Evolutionary conservation across 768 basidiomycete genomes (phyloP).

Genomic region (Fistulinella prunicolor): DNA sequence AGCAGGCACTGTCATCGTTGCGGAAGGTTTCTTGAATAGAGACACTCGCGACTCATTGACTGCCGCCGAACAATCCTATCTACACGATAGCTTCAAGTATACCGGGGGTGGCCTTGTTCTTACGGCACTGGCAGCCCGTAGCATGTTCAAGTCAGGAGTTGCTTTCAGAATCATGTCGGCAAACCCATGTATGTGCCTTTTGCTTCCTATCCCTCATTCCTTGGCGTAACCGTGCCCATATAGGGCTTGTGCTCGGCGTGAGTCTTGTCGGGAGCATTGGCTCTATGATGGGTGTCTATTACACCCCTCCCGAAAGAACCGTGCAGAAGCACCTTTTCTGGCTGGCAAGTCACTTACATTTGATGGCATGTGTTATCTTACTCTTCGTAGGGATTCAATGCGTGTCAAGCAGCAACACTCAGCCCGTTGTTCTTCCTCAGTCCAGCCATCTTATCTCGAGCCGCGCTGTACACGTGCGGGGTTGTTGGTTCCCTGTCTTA

Average conservation of each 20-base stretch:
- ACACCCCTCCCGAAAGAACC: conserved; percentile 74
- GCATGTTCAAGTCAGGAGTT: conserved; percentile 66
- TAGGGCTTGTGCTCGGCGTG: conserved; percentile 79
- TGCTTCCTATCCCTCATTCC: neutral
- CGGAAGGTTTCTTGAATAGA: conserved; percentile 68
- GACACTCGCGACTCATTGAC: conserved; percentile 72
- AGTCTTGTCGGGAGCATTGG: conserved; percentile 79
- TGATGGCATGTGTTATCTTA: neutral
- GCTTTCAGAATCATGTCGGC: conserved; percentile 76
- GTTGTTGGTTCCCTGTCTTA: conserved; percentile 85
- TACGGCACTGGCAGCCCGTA: conserved; percentile 77
- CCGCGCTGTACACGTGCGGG: conserved; percentile 84
- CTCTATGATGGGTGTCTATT: conserved; percentile 79
- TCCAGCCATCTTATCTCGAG: conserved; percentile 81
- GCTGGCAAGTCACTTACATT: conserved; percentile 48
- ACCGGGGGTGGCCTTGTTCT: conserved; percentile 76
- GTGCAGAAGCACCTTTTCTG: conserved; percentile 79
- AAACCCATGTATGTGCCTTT: conserved; percentile 65
- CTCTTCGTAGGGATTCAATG: conserved; percentile 67
- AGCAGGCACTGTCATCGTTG: conserved; percentile 62
- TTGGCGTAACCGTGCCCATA: neutral
- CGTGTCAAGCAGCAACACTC: conserved; percentile 80
- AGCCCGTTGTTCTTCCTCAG: conserved; percentile 87
- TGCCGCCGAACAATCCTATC: conserved; percentile 57
- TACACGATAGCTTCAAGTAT: conserved; percentile 80